These are phyloP conservation scores for Alternaria dauci DNA, from an alignment of 2,329 filamentous ascomycete species.

Conservation along the genomic window DNA sequence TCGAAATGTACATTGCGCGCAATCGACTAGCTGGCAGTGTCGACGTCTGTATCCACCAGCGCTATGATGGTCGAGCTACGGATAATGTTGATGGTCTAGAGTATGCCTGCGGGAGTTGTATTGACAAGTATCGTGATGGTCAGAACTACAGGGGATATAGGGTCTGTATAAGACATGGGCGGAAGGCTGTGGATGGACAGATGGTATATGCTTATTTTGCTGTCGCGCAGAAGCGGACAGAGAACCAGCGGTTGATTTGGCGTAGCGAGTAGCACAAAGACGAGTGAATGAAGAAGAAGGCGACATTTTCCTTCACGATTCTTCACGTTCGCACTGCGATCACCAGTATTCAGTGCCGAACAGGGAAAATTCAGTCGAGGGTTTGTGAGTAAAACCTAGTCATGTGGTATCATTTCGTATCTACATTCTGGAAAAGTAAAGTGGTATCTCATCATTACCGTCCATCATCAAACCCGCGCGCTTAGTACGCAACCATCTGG, in stretches of 20 bases:
- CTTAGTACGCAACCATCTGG: constrained; percentile 72
- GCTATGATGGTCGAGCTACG: background rate
- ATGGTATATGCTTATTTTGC: background rate
- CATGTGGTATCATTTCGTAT: constrained; percentile 7
- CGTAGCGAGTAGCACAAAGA: background rate
- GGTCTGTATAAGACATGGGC: background rate
- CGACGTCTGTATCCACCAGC: background rate
- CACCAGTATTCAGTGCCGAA: no score
- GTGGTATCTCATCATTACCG: background rate
- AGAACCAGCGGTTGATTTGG: background rate
- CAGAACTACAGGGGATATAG: background rate
- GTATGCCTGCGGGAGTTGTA: background rate
- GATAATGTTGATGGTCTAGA: background rate
- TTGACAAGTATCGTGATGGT: background rate
- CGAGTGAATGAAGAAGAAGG: background rate
- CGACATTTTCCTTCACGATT: no score
- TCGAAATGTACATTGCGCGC: background rate
- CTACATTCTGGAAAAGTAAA: background rate
- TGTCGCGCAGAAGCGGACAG: background rate
- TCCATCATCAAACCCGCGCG: background rate
- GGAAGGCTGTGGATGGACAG: background rate
- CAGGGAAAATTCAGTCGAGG: background rate
- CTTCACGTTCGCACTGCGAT: no score
- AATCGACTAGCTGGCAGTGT: background rate
- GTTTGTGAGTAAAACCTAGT: background rate